Percentiles rank a stretch among this genome's conserved stretches.
Evolutionary conservation across 148 eudicot species (phyloP).

Genomic region (Camellia japonica): DNA sequence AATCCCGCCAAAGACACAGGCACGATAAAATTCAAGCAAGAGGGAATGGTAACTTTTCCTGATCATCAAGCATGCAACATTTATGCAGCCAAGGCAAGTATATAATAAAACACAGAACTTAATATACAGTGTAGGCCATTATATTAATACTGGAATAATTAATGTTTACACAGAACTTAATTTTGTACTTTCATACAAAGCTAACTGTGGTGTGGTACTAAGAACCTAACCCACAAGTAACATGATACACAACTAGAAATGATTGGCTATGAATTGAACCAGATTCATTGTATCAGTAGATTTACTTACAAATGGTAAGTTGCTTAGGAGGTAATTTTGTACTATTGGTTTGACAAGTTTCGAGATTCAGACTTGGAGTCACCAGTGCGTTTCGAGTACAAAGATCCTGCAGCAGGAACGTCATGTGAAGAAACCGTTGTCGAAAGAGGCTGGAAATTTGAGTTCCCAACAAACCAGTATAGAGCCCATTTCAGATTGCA

Average conservation of each 20-base stretch:
- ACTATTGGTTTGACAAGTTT: conserved; percentile 17
- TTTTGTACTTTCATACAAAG: too few species aligned
- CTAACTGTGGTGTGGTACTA: too few species aligned
- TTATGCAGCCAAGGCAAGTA: not conserved
- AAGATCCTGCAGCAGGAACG: conserved; percentile 48
- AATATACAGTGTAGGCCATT: too few species aligned
- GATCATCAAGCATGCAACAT: too few species aligned
- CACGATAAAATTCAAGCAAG: too few species aligned
- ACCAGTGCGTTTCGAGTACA: conserved; percentile 51
- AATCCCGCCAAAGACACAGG: too few species aligned
- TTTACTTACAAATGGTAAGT: not conserved
- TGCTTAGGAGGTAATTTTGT: not conserved
- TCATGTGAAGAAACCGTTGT: conserved; percentile 50
- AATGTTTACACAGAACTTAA: too few species aligned
- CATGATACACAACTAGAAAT: conserved; percentile 3
- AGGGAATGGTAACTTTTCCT: too few species aligned
- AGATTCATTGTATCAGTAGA: not conserved
- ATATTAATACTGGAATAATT: too few species aligned
- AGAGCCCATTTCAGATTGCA: conserved; percentile 98
- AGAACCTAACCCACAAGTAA: not conserved
- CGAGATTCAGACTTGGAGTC: conserved; percentile 31
- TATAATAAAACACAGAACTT: too few species aligned
- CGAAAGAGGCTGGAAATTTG: conserved; percentile 87
- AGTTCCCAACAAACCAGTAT: conserved; percentile 94
- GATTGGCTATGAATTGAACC: not conserved